phyloP scores from a whole-genome alignment of 2,329 filamentous ascomycete genomes.

The Phyllosticta citriasiana region DNA sequence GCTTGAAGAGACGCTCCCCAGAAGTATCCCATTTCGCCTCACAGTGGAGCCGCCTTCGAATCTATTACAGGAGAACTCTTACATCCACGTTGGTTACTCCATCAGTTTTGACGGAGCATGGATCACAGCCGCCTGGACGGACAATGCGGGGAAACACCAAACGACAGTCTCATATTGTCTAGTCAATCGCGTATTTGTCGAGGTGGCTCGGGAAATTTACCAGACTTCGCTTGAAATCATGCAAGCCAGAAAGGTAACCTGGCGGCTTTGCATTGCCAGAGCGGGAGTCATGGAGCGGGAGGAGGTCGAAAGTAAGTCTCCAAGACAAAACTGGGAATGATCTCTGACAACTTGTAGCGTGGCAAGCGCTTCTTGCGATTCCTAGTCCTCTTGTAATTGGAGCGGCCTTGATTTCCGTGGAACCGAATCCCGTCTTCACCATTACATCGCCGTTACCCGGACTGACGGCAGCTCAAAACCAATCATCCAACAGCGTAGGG shows the following conservation, averaged over 20 bases:
- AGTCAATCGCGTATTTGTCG: conserved; percentile 49
- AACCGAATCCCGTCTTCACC: conserved; percentile 54
- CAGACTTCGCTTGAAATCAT: conserved; percentile 66
- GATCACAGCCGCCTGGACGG: conserved; percentile 73
- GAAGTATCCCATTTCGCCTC: conserved; percentile 66
- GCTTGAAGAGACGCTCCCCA: conserved; percentile 59
- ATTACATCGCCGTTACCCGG: conserved; percentile 42
- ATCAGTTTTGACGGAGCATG: conserved; percentile 66
- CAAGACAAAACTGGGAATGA: background rate
- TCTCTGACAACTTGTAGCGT: conserved; percentile 13
- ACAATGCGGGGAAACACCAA: conserved; percentile 64
- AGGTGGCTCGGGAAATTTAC: conserved; percentile 69
- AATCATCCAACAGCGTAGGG: background rate
- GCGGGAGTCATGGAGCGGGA: conserved; percentile 56
- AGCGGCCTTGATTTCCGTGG: conserved; percentile 51
- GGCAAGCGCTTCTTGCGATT: conserved; percentile 26
- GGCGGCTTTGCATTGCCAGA: conserved; percentile 68
- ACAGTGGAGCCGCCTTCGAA: conserved; percentile 58
- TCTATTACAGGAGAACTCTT: conserved; percentile 66
- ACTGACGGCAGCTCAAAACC: conserved; percentile 13
- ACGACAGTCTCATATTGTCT: conserved; percentile 65
- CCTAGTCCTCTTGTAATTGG: conserved; percentile 28
- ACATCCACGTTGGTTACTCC: conserved; percentile 71
- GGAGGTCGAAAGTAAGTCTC: conserved; percentile 47
- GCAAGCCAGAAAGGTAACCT: conserved; percentile 58